A percentile compares a stretch with the other conserved stretches of the same genome.
Evolutionary conservation across 2,329 filamentous ascomycete species (phyloP).

Genomic region (Colletotrichum godetiae): DNA sequence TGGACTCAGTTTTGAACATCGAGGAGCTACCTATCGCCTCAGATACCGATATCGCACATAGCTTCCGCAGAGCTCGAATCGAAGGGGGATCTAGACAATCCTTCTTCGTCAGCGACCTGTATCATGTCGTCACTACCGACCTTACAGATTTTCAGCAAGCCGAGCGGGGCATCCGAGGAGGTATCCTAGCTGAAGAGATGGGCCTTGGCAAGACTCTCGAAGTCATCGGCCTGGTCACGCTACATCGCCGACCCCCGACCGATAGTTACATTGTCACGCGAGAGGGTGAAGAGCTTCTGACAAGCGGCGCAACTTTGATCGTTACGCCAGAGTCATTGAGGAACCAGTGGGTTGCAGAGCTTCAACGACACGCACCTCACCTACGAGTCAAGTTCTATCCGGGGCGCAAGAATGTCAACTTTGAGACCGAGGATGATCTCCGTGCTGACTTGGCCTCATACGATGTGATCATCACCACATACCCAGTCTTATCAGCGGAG

Average conservation of each 20-base stretch:
- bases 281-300: constrained; percentile 55
- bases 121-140: constrained; percentile 68
- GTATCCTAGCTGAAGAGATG: constrained; percentile 85
- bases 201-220: constrained; percentile 85
- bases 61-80: constrained; percentile 19
- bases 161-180: constrained; percentile 61
- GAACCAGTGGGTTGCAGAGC: constrained; percentile 72
- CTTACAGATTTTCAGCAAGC: constrained; percentile 53
- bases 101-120: constrained; percentile 72
- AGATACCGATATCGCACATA: constrained; percentile 21
- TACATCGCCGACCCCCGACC: constrained; percentile 61
- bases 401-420: constrained; percentile 55
- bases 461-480: constrained; percentile 74
- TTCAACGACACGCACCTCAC: constrained; percentile 67
- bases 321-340: constrained; percentile 68
- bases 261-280: constrained; percentile 45
- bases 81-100: not conserved
- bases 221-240: constrained; percentile 75
- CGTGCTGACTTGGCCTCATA: constrained; percentile 58
- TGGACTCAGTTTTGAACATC: constrained; percentile 37
- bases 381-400: constrained; percentile 68
- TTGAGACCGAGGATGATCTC: constrained; percentile 51
- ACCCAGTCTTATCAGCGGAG: constrained; percentile 80
- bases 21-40: constrained; percentile 26
- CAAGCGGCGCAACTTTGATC: constrained; percentile 69